Base-by-base conservation (phyloP, 768 basidiomycete species). In the Pulveroboletus ravenelii region DNA sequence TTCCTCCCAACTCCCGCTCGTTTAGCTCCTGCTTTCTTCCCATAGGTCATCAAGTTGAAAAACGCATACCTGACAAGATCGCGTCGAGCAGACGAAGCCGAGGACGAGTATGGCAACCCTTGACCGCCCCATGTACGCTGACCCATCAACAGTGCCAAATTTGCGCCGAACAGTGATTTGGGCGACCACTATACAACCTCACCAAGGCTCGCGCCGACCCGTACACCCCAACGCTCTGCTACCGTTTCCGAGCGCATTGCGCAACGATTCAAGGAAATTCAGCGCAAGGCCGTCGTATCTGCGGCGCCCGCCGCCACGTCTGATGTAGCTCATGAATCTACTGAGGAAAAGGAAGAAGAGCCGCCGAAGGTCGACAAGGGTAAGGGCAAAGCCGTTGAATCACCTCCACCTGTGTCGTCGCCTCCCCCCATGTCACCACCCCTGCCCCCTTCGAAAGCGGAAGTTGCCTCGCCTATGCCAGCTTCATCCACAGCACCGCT, bases 191-290 rank as follows among this genome's bases (percentile, higher is more conserved):
- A 87, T 66, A 93, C 92, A 2, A 78, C 75, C n/a, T 92, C 91
- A 15, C 89, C 91, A 10, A 78, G 80, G 47, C 65, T 83, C 10
- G 72, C 74, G 6, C 85, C 88, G 6, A 56, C 53, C 46, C 80
- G 81, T 15, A 61, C 70, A 1, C 85, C 82, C 1, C 74, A 79
- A 47, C 78, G 89, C 17, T 82, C 86, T 15, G 77, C 82, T 14
- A 93, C 85, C 44, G 87, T 95, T 41, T 86, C 92, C 1, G 93
- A 95, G 65, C 84, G 92, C 45, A 91, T 96, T 58, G 75, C 86
- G 2, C 79, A 84, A 54, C 86, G 91, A 46, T 80, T 96, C 41
- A 85, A 82, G 62, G 87, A 89, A 50, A 82, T 92, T 8, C 85
- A 89, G 60, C 78, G 79, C 60, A 81, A 73, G 59, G 69, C 72